A percentile compares a stretch with the other conserved stretches of the same genome.
Conservation (phyloP, 495 filamentous ascomycete species). For the Hypoxylon trugodes region DNA sequence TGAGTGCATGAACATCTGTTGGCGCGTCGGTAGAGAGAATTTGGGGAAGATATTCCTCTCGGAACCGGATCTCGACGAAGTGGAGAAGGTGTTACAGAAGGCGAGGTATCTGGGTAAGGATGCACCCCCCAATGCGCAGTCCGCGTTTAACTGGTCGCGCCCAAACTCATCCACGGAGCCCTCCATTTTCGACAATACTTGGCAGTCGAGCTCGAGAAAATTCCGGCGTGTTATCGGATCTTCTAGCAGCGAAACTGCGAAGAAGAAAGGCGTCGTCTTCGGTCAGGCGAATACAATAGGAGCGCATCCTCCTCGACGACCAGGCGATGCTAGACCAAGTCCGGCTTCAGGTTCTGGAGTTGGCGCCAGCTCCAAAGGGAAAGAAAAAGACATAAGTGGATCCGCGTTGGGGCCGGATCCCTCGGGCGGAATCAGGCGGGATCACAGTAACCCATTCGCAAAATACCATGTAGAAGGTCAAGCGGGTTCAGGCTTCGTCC, state of each 20-base stretch:
- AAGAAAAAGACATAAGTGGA: no score
- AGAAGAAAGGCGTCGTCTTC: background rate
- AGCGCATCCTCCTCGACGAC: background rate
- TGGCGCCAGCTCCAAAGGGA: no score
- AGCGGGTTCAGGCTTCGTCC: no score
- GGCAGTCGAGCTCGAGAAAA: no score
- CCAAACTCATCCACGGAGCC: no score
- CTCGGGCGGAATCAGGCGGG: background rate
- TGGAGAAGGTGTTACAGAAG: background rate
- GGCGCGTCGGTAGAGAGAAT: no score
- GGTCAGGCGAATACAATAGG: background rate
- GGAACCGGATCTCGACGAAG: background rate
- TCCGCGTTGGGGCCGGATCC: background rate
- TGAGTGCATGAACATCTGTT: conserved; percentile 17
- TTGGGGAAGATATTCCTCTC: no score
- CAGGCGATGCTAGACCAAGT: background rate
- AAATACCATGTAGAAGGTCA: no score
- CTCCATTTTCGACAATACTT: no score
- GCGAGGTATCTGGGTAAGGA: background rate
- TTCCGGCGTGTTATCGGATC: no score
- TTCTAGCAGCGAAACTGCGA: background rate
- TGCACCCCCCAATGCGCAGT: background rate
- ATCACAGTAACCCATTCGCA: background rate
- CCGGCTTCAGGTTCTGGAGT: no score
- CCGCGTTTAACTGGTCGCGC: background rate